These are phyloP conservation scores for Boletus edulis DNA, from an alignment of 768 basidiomycete species.

Conservation along the genomic window DNA sequence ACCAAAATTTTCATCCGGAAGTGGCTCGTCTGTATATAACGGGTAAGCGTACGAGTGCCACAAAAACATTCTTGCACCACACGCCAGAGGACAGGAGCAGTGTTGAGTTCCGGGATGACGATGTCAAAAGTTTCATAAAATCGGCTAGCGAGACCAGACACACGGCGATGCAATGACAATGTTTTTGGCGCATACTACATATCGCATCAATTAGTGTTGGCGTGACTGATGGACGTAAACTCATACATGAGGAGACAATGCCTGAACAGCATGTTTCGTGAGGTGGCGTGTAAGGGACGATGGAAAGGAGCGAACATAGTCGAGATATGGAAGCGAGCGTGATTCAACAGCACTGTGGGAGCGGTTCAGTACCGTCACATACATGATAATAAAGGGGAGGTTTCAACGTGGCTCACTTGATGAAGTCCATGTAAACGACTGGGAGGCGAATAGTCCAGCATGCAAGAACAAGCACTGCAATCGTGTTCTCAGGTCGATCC, in stretches of 20 bases:
- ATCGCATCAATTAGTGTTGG: slow-evolving; percentile 12
- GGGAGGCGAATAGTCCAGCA: slow-evolving; percentile 83
- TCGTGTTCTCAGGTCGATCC: slow-evolving; percentile 45
- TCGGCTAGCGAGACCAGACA: slow-evolving; percentile 60
- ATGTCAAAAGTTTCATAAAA: slow-evolving; percentile 56
- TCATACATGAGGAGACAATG: slow-evolving; percentile 67
- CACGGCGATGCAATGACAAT: slow-evolving; percentile 53
- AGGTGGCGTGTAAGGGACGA: slow-evolving; percentile 62
- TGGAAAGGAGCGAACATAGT: slow-evolving; percentile 63
- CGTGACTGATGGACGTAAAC: slow-evolving; percentile 1
- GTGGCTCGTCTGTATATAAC: neutral
- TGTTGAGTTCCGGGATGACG: slow-evolving; percentile 70
- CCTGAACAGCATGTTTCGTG: slow-evolving; percentile 63
- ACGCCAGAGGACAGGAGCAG: slow-evolving; percentile 76
- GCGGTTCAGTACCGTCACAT: slow-evolving; percentile 2
- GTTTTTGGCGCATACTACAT: slow-evolving; percentile 64
- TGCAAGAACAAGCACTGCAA: slow-evolving; percentile 70
- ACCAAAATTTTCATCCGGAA: slow-evolving; percentile 1
- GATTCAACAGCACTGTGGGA: slow-evolving; percentile 63
- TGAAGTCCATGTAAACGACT: slow-evolving; percentile 70
- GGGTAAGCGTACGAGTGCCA: slow-evolving; percentile 64
- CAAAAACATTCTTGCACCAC: slow-evolving; percentile 57
- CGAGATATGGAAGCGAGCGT: slow-evolving; percentile 79
- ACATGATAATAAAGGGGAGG: neutral
- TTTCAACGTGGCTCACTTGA: slow-evolving; percentile 46